Base-by-base conservation (phyloP, 176 grass and related monocot species). In the Triticum dicoccoides region DNA sequence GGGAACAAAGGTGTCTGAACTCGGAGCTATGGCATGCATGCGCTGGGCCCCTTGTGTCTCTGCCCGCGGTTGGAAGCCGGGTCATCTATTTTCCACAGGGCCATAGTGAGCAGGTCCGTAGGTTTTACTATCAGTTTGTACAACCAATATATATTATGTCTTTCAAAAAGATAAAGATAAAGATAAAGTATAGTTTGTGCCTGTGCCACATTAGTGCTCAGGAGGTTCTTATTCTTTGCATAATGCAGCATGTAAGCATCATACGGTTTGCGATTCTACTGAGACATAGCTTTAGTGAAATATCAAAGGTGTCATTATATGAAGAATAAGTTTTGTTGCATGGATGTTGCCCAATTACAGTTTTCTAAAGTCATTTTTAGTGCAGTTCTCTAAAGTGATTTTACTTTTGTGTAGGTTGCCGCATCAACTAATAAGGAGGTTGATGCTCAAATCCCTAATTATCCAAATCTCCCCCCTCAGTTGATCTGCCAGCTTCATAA, bases 11-110 rank as follows among this genome's bases (percentile, higher is more conserved):
- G 84, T 92, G 91, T 83, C 93, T 98, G 54, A 98, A 98, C 94
- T 98, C 96, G 9, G 93, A 98, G 91, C 80, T 98, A 78, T 98
- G 95, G 96, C 96, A 98, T 92, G 96, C 96, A 82, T 98, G 96
- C 87, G 96, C 96, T 66, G 96, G 96, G 79, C 96, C 96, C 71
- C 93, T 98, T 59, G 96, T 98, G 52, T 98, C 93, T 84, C 81
- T 98, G 78, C 96, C 96, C 37, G 83, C 91, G 79, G 84, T 98
- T 21, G 91, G 96, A 44, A 98, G 93, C 73, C 88, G 96, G 34
- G 91, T 98, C 39, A 88, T 98, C 85, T 98, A 98, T 90, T 95
- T 98, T 83, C 93, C 96, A 85, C 96, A 98, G 89, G 96, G 96
- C 4, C 96, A 98, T 61, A 98, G 96, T 54, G 96, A 98, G 90